Conservation (phyloP, 192 early-diverging fungal genomes). For the Spinellus fusiger region DNA sequence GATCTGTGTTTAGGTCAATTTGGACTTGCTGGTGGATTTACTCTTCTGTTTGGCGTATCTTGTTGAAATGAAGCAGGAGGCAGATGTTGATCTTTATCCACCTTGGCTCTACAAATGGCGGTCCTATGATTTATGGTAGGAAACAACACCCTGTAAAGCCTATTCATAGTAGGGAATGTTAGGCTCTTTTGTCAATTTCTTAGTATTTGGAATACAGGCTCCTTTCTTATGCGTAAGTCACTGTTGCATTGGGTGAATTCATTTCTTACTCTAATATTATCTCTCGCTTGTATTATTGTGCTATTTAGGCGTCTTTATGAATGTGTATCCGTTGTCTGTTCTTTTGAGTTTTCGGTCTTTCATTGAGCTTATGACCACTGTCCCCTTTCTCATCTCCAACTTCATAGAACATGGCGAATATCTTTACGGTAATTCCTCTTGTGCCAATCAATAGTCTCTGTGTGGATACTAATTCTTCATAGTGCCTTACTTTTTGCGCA, state of each 20-base stretch:
- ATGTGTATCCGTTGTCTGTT: slow-evolving; percentile 18
- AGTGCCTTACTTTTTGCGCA: slow-evolving; percentile 61
- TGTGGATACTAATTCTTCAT: not conserved
- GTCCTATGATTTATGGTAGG: slow-evolving; percentile 38
- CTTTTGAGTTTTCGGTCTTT: slow-evolving; percentile 43
- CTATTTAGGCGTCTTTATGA: slow-evolving; percentile 14
- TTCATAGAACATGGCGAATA: slow-evolving; percentile 38
- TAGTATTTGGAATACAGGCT: slow-evolving; percentile 26
- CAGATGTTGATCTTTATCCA: slow-evolving; percentile 31
- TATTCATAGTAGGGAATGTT: not conserved
- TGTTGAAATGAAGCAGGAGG: slow-evolving; percentile 46
- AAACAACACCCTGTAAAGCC: not conserved
- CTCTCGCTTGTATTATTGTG: not conserved
- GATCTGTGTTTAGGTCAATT: slow-evolving; percentile 32
- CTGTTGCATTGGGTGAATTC: not conserved
- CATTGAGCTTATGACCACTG: slow-evolving; percentile 42
- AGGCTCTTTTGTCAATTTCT: slow-evolving; percentile 21
- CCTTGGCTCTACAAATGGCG: slow-evolving; percentile 49
- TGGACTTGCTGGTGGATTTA: slow-evolving; percentile 50
- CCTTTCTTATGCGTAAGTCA: slow-evolving; percentile 28
- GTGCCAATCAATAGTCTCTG: not conserved
- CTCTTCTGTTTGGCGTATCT: slow-evolving; percentile 55
- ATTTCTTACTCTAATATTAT: not conserved
- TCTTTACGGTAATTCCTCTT: slow-evolving; percentile 31
- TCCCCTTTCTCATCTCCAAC: slow-evolving; percentile 48